Evolutionary conservation across 78 protist species (phyloP), one percentile per base, ranked within the genome.

Genomic region (Corallochytrium limacisporum): DNA sequence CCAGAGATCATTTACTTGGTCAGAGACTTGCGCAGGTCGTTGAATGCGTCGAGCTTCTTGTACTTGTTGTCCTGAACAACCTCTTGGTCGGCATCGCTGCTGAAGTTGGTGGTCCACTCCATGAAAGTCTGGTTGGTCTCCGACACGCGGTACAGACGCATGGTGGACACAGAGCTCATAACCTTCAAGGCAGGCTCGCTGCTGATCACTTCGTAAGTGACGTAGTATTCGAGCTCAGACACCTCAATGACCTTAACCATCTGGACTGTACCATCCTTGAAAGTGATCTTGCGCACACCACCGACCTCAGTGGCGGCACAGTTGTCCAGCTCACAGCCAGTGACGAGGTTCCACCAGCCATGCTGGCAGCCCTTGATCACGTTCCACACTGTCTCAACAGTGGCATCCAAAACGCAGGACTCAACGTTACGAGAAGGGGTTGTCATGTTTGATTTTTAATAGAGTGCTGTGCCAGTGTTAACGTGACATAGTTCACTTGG

Each of bases 131-230:
- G 26, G 63, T 57, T 57, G 42, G 26, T 39, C 57, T 51, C 33
- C 31, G 63, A 33, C 38, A 57, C 63, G 26, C 32, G 10, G 38
- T 28, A 33, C 44, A 57, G 63, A 33, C 33, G 20, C 44, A 57
- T 57, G 42, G 63, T 57, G 63, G 26, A 39, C 44, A 57, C 33
- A 39, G 63, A 33, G 13, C 44, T 33, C 63, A 57, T 22, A 7
- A 57, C 63, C 18, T n/a, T 57, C 44, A 57, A 33, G 32, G 63
- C 63, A 24, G 63, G 63, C 63, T 57, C 63, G 33, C 39, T 24
- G 42, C 38, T 13, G 16, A 57, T 24, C 37, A 57, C 40, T 20
- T 57, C 63, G 63, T 57, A 57, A 13, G 63, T 57, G 63, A 57
- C 15, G 13, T 18, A 33, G 63, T 57, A 39, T 20, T 28, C 26